Conservation (phyloP, 176 grass and related monocot species). For the Thalia dealbata region DNA sequence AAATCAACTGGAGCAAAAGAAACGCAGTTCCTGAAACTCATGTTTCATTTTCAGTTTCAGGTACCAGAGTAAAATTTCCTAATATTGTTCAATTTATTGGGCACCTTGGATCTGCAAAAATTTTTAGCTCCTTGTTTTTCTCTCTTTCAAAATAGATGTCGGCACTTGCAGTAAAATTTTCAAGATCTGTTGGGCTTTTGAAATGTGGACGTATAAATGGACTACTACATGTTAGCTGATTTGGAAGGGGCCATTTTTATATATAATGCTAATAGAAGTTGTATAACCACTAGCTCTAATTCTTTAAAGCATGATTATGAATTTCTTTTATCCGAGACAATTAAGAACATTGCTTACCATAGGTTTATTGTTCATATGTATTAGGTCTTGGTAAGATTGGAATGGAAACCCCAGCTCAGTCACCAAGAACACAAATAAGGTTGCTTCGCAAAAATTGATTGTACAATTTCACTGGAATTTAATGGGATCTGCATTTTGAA, state of each 20-base stretch:
- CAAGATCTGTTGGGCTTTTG: neutral
- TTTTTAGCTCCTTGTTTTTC: slow-evolving; percentile 13
- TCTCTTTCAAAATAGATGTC: neutral
- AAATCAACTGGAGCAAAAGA: slow-evolving; percentile 19
- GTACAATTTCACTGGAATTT: neutral
- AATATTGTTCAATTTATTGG: neutral
- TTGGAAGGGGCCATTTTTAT: neutral
- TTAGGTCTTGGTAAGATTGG: slow-evolving; percentile 61
- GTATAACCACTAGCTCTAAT: neutral
- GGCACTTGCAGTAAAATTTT: neutral
- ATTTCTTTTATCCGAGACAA: neutral
- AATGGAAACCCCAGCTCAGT: slow-evolving; percentile 61
- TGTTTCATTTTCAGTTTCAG: slow-evolving; percentile 69
- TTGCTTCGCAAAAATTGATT: neutral
- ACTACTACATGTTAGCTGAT: no score
- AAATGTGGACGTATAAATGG: no score
- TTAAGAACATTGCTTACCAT: neutral
- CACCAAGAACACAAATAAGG: slow-evolving; percentile 45
- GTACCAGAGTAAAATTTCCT: slow-evolving; percentile 21
- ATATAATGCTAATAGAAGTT: neutral
- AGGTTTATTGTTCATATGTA: slow-evolving; percentile 16
- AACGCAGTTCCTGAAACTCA: slow-evolving; percentile 39
- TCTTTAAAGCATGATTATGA: neutral
- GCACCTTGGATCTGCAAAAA: neutral
- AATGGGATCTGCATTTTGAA: neutral